These are phyloP conservation scores for Fusarium sp. DNA, from an alignment of 2,329 filamentous ascomycete genomes.

Conservation along the genomic window DNA sequence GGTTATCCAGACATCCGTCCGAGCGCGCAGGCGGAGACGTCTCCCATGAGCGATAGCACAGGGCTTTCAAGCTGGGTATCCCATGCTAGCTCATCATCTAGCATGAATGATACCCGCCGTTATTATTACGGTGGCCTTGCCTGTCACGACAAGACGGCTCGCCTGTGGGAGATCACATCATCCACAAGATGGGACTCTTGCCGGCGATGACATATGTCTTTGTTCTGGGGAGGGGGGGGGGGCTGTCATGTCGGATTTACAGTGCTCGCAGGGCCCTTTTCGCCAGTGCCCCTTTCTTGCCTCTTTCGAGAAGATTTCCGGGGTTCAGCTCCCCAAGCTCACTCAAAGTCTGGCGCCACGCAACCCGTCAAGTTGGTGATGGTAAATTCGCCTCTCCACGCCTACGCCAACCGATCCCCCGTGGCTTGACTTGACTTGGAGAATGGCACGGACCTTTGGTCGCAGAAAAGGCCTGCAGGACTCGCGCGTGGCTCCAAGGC, in stretches of 20 bases:
- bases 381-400: slow-evolving; percentile 7
- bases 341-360: slow-evolving; percentile 39
- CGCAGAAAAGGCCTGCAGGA: slow-evolving; percentile 19
- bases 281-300: slow-evolving; percentile 5
- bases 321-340: slow-evolving; percentile 24
- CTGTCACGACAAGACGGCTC: neutral
- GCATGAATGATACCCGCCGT: slow-evolving; percentile 25
- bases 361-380: slow-evolving; percentile 6
- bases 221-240: neutral
- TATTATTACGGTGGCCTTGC: slow-evolving; percentile 23
- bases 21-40: slow-evolving; percentile 27
- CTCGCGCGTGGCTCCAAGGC: slow-evolving; percentile 16
- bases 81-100: slow-evolving; percentile 21
- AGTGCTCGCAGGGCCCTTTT: slow-evolving; percentile 17
- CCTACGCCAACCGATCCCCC: slow-evolving; percentile 6
- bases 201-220: neutral
- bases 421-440: slow-evolving; percentile 6
- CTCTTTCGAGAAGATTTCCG: slow-evolving; percentile 36
- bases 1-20: slow-evolving; percentile 23
- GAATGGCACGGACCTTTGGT: slow-evolving; percentile 37
- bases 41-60: slow-evolving; percentile 10
- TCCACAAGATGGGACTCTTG: neutral
- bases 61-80: slow-evolving; percentile 7
- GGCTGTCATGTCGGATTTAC: slow-evolving; percentile 8
- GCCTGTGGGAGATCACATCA: slow-evolving; percentile 8